phyloP scores from a whole-genome alignment of 805 yeast species.

The Wickerhamiella parazyma region DNA sequence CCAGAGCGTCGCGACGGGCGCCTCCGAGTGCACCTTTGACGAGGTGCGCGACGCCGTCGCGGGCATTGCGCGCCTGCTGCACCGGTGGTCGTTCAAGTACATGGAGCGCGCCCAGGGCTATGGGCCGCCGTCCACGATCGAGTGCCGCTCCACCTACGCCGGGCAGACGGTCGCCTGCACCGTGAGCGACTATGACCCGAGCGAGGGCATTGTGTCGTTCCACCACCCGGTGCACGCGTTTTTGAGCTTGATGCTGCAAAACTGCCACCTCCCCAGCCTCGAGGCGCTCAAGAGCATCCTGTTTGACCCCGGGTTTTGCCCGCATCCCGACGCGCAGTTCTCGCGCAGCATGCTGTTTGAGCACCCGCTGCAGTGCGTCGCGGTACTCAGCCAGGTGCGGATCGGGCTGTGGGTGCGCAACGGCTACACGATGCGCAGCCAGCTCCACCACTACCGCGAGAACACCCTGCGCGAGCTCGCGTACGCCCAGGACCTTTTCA shows the following conservation, averaged over 20 bases:
- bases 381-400: slow-evolving; percentile 67
- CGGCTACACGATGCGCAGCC: slow-evolving; percentile 69
- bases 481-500: slow-evolving; percentile 59
- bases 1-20: slow-evolving; percentile 25
- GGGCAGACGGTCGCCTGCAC: not conserved
- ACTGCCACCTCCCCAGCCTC: slow-evolving; percentile 23
- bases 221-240: slow-evolving; percentile 72
- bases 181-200: slow-evolving; percentile 1
- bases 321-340: slow-evolving; percentile 9
- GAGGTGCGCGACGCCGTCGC: slow-evolving; percentile 15
- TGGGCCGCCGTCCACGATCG: not conserved
- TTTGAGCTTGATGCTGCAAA: slow-evolving; percentile 56
- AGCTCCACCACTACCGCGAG: slow-evolving; percentile 63
- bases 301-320: slow-evolving; percentile 5
- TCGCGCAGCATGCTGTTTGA: slow-evolving; percentile 37
- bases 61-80: slow-evolving; percentile 17
- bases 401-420: slow-evolving; percentile 92
- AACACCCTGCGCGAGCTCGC: slow-evolving; percentile 75
- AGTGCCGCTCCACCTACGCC: not conserved
- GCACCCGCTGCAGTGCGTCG: slow-evolving; percentile 64
- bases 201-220: slow-evolving; percentile 38
- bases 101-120: not conserved
- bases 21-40: slow-evolving; percentile 14
- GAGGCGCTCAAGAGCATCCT: slow-evolving; percentile 15
- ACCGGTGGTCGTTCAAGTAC: slow-evolving; percentile 19